Evolutionary conservation across 2,329 filamentous ascomycete genomes (phyloP), one percentile per base, ranked within the genome.

Genomic region (Penicillium psychrosexuale): DNA sequence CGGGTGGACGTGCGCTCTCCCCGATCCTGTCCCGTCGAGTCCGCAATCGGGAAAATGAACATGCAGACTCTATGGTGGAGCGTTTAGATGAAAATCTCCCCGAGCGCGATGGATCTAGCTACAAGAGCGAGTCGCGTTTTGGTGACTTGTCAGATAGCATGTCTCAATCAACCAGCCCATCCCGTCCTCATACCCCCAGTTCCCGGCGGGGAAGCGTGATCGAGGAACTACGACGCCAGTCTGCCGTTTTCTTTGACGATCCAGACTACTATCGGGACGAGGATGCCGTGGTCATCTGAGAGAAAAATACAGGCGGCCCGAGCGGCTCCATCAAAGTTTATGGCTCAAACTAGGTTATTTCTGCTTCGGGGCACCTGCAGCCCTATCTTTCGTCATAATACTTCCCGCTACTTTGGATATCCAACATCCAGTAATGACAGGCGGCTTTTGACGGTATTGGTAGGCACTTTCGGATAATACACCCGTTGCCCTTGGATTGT

Each of bases 211-310:
- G 66, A 13, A 72, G 68, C 40, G 64, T 78, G 19, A 60, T 79
- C 39, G 72, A 78, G 58, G 77, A 79, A 58, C 68, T 79, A 58
- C 66, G 72, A 36, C 70, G 77, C 40, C 77, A 79, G 59, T 76
- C 74, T 19, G 74, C 77, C 22, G 76, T 79, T 7, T 77, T 79
- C 55, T 79, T 77, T 61, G 73, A 77, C 44, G 75, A 78, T 62
- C 44, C 63, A 0, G 72, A 74, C 56, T 57, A 71, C 12, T 71
- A 70, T 49, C 64, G 62, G 7, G 66, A 70, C 28, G 68, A 70
- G 15, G 61, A 66, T 27, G 36, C 60, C 15, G 8, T 54, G 34
- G 39, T 60, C 56, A 65, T 62, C 51, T 65, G 57, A 64, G 44
- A 24, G 19, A 19, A n/a, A 31, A 40, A 12, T 30, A 43, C 43